phyloP scores from a whole-genome alignment of 2,329 filamentous ascomycete species.

The Pseudogymnoascus sp. region DNA sequence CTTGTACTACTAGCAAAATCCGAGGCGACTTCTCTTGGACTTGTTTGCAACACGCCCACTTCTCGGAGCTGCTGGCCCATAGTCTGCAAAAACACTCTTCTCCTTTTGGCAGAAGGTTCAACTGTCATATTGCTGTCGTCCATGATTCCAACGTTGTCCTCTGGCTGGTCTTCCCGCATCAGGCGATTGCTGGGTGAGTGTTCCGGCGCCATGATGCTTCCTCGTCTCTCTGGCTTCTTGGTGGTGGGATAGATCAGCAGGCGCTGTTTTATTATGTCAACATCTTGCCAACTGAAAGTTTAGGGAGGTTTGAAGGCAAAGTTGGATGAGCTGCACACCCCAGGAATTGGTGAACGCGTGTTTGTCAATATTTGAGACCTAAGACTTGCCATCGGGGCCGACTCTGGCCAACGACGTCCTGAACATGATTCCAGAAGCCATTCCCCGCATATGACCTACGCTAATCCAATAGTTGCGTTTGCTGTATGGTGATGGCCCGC shows the following conservation, averaged over 20 bases:
- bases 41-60: background rate
- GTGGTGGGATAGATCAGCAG: background rate
- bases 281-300: background rate
- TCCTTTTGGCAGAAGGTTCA: slow-evolving; percentile 10
- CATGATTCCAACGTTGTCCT: background rate
- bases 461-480: background rate
- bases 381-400: background rate
- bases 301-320: background rate
- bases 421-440: background rate
- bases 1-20: background rate
- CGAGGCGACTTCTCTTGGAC: background rate
- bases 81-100: slow-evolving; percentile 10
- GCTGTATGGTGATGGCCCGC: background rate
- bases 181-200: background rate
- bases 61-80: slow-evolving; percentile 12
- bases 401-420: background rate
- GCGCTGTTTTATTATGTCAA: background rate
- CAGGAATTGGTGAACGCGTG: background rate
- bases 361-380: background rate
- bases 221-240: background rate
- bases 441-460: background rate
- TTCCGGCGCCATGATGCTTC: background rate
- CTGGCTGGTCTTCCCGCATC: background rate
- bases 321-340: background rate
- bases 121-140: background rate